phyloP scores from a whole-genome alignment of 83 land plant genomes.

The Isoetes engelmannii region DNA sequence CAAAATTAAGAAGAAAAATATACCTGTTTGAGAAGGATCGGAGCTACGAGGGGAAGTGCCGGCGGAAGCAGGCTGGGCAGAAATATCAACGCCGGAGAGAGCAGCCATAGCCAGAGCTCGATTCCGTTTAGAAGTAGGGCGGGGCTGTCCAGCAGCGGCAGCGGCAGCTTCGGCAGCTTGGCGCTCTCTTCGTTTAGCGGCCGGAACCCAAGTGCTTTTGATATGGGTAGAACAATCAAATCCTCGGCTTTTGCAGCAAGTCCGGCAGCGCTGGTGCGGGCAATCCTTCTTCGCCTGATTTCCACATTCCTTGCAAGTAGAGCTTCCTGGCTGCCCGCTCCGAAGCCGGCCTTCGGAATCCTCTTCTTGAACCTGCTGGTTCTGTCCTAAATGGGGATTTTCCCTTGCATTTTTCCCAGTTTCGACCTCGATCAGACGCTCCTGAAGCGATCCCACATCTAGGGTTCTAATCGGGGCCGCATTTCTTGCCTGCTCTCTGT shows the following conservation, averaged over 20 bases:
- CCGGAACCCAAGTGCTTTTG: constrained; percentile 78
- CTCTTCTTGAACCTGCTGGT: no score
- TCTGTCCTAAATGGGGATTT: no score
- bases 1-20: no score
- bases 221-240: constrained; percentile 65
- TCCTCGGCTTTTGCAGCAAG: constrained; percentile 71
- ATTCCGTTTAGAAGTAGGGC: constrained; percentile 43
- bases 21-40: constrained; percentile 23
- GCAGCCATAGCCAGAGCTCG: constrained; percentile 34
- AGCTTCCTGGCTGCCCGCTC: constrained; percentile 6
- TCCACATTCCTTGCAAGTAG: constrained; percentile 57
- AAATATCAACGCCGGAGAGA: constrained; percentile 34
- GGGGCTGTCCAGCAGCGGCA: constrained; percentile 22
- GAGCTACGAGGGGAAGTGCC: constrained; percentile 61
- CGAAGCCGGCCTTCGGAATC: no score
- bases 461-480: no score
- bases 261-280: constrained; percentile 49
- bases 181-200: constrained; percentile 49
- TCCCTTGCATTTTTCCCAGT: no score
- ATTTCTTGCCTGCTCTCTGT: no score
- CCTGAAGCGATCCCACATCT: no score
- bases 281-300: constrained; percentile 68
- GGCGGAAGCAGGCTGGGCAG: constrained; percentile 48
- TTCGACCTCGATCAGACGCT: no score
- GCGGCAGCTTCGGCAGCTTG: constrained; percentile 44